Evolutionary conservation across 495 filamentous ascomycete genomes (phyloP), one percentile per base, ranked within the genome.

Genomic region (Darksidea phi): DNA sequence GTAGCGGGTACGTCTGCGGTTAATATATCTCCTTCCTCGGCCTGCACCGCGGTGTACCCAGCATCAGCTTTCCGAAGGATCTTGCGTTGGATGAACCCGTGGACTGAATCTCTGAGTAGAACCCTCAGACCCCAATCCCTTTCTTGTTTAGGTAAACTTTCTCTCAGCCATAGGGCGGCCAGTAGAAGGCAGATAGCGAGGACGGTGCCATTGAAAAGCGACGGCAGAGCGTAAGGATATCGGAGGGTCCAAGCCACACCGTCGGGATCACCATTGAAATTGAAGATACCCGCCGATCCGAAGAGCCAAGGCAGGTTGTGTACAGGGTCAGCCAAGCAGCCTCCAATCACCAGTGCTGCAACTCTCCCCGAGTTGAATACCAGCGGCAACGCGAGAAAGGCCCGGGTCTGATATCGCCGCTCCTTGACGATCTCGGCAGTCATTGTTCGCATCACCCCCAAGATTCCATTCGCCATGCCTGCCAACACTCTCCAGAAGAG

Each of bases 321-420:
- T 1, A 85, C 84, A 1, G 93, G 93, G 57, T 88, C 83, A 6
- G 90, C 88, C 55, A 97, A 84, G 47, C 88, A 84, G 1, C 93
- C 93, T 21, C 93, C 93, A 70, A 96, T 88, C 1, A 86, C 59
- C 1, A 93, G 90, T 0, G 92, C 93, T 68, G 95, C 86, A 15
- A 96, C 89, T 32, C 82, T 86, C 0, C 91, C 90, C 38, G 91
- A 80, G 15, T 84, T 87, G 88, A 90, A 77, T 21, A 84, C 83
- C 11, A 95, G 72, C 10, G 89, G 88, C 86, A 94, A 92, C 54
- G 93, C 77, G 28, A 85, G 86, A 71, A 93, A 92, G 1, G 88
- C 90, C 38, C 82, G 78, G 0, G 90, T 89, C 62, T 94, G 90
- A 23, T 94, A 79, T 67, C 87, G 53, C 34, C 56, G 15, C 13